Percentiles rank a stretch among this genome's conserved stretches.
These are phyloP conservation scores for Termitomyces sp. DNA, from an alignment of 768 basidiomycete genomes.

Conservation along the genomic window DNA sequence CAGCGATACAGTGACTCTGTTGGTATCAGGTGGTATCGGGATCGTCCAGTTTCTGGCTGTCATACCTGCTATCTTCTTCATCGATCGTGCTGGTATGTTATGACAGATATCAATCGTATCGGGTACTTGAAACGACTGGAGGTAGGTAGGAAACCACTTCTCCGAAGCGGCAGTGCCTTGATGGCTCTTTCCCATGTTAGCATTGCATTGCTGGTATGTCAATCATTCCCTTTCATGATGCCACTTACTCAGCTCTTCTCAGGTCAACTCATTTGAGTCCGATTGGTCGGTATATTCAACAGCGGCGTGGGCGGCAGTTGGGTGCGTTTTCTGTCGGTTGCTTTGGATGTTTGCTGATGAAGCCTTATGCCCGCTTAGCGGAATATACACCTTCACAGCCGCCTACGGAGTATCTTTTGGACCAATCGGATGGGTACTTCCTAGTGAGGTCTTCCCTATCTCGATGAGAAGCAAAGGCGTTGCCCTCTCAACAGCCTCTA, in stretches of 20 bases:
- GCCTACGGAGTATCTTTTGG: conserved; percentile 77
- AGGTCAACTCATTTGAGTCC: conserved; percentile 45
- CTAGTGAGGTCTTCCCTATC: conserved; percentile 78
- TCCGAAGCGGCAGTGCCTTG: conserved; percentile 56
- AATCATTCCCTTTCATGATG: not conserved
- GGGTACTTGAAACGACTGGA: not conserved
- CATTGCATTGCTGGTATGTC: conserved; percentile 57
- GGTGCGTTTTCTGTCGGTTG: conserved; percentile 29
- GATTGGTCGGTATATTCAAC: conserved; percentile 54
- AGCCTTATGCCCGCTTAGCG: conserved; percentile 26
- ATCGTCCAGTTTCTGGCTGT: conserved; percentile 76
- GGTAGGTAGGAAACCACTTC: conserved; percentile 58
- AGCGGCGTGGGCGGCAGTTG: conserved; percentile 69
- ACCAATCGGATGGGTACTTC: conserved; percentile 80
- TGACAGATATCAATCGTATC: not conserved
- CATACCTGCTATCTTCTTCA: conserved; percentile 63
- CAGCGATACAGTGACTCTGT: conserved; percentile 52
- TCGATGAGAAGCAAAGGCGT: conserved; percentile 80
- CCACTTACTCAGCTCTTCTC: not conserved
- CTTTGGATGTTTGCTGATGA: not conserved
- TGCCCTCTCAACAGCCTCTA: conserved; percentile 77
- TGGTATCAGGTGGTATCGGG: conserved; percentile 77
- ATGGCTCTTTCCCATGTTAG: conserved; percentile 64
- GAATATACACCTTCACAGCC: conserved; percentile 69
- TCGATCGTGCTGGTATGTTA: conserved; percentile 56